phyloP scores from a whole-genome alignment of 2,329 filamentous ascomycete genomes.

The Pseudocercospora musae region DNA sequence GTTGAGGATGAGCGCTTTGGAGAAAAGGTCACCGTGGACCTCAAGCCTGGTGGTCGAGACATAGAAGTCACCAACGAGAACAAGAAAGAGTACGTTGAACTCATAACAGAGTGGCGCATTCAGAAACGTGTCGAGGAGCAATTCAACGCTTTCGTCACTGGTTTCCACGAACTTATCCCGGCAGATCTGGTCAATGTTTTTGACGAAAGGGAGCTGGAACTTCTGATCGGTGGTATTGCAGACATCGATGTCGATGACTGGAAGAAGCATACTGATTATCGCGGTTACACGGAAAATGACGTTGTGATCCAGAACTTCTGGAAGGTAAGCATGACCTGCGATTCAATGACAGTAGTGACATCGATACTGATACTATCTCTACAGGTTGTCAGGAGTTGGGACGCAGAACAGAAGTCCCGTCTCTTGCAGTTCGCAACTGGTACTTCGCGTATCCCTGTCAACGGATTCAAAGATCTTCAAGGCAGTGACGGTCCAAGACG shows the following conservation, averaged over 20 bases:
- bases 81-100: conserved; percentile 97
- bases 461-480: conserved; percentile 98
- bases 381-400: conserved; percentile 84
- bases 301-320: conserved; percentile 98
- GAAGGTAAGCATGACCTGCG: conserved; percentile 57
- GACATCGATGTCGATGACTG: conserved; percentile 99
- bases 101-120: conserved; percentile 99
- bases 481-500: conserved; percentile 91
- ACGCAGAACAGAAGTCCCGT: conserved; percentile 96
- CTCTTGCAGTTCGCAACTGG: conserved; percentile 95
- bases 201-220: conserved; percentile 92
- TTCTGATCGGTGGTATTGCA: conserved; percentile 97
- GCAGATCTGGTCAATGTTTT: conserved; percentile 97
- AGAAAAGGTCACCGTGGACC: conserved; percentile 87
- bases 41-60: conserved; percentile 84
- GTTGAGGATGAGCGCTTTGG: conserved; percentile 97
- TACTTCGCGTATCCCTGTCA: conserved; percentile 96
- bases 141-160: conserved; percentile 95
- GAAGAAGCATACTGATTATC: conserved; percentile 99
- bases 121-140: conserved; percentile 98
- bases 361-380: conserved; percentile 18
- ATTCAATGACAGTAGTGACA: too few relatives aligned
- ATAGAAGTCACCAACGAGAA: conserved; percentile 98
- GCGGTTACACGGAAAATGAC: conserved; percentile 95
- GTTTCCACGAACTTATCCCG: conserved; percentile 96